A percentile compares a stretch with the other conserved stretches of the same genome.
phyloP scores from a whole-genome alignment of 306 rosid species.

The Lagenaria siceraria region DNA sequence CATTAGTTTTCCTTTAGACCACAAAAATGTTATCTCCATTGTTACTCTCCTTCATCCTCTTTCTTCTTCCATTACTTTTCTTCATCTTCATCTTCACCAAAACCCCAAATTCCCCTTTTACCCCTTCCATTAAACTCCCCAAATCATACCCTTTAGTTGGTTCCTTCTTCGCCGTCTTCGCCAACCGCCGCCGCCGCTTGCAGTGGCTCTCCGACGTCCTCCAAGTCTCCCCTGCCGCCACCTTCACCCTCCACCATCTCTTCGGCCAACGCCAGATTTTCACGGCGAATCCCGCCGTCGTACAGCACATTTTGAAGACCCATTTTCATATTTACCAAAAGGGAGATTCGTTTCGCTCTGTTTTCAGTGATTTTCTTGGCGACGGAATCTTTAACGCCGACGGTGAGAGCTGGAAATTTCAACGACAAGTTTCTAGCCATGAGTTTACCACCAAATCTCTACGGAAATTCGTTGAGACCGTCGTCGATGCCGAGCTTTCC shows the following conservation, averaged over 20 bases:
- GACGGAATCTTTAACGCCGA: slow-evolving; percentile 48
- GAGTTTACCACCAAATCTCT: slow-evolving; percentile 41
- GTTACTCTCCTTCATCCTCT: not conserved
- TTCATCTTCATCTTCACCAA: slow-evolving; percentile 3
- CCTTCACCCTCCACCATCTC: slow-evolving; percentile 38
- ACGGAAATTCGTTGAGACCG: slow-evolving; percentile 37
- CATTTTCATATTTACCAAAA: slow-evolving; percentile 42
- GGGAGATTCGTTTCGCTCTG: slow-evolving; percentile 9
- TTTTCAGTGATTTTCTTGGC: slow-evolving; percentile 49
- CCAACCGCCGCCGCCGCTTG: slow-evolving; percentile 27
- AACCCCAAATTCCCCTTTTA: not conserved
- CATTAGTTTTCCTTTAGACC: not conserved
- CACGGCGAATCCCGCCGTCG: slow-evolving; percentile 47
- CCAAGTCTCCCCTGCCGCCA: slow-evolving; percentile 31
- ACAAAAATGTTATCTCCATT: not conserved
- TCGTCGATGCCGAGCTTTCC: slow-evolving; percentile 44
- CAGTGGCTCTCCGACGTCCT: slow-evolving; percentile 50
- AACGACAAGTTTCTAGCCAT: slow-evolving; percentile 45
- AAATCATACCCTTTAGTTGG: slow-evolving; percentile 51
- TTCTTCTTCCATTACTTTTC: slow-evolving; percentile 10
- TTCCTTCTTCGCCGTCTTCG: slow-evolving; percentile 17
- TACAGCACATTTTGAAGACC: slow-evolving; percentile 57
- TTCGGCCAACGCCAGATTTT: slow-evolving; percentile 24
- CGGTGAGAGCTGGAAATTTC: slow-evolving; percentile 45
- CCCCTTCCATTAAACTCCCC: slow-evolving; percentile 20